Percentiles rank a stretch among this genome's conserved stretches.
phyloP scores from a whole-genome alignment of 2,329 filamentous ascomycete genomes.

The Trichoderma sp. region DNA sequence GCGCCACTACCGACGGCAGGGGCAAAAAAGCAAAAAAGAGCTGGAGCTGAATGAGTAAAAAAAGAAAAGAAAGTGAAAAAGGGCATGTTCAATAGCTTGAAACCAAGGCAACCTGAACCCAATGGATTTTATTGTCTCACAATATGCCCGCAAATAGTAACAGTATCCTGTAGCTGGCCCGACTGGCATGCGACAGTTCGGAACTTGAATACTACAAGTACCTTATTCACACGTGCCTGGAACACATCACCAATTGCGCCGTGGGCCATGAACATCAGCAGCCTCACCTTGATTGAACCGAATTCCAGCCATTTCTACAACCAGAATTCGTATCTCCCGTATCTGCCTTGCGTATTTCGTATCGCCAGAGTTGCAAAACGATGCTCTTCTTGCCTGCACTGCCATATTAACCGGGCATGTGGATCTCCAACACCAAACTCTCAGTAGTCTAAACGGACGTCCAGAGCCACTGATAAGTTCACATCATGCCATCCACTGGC shows the following conservation, averaged over 20 bases:
- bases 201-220: not conserved
- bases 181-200: not conserved
- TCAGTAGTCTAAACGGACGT: not conserved
- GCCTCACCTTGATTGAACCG: not conserved
- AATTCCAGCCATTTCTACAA: not conserved
- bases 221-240: not conserved
- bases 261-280: not conserved
- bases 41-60: not conserved
- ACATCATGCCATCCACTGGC: not conserved
- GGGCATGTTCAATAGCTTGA: not conserved
- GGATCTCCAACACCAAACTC: not conserved
- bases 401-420: not conserved
- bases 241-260: not conserved
- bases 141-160: conserved; percentile 1
- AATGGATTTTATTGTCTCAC: conserved; percentile 12
- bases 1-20: conserved; percentile 14
- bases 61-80: not conserved
- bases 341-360: not conserved
- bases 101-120: conserved; percentile 5
- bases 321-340: not conserved
- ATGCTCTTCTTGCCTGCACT: not conserved
- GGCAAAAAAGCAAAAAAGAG: not conserved
- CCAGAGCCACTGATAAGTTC: not conserved
- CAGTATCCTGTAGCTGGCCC: not conserved
- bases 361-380: not conserved